phyloP scores from a whole-genome alignment of 805 yeast species.

The Saccharomycopsis sp. region DNA sequence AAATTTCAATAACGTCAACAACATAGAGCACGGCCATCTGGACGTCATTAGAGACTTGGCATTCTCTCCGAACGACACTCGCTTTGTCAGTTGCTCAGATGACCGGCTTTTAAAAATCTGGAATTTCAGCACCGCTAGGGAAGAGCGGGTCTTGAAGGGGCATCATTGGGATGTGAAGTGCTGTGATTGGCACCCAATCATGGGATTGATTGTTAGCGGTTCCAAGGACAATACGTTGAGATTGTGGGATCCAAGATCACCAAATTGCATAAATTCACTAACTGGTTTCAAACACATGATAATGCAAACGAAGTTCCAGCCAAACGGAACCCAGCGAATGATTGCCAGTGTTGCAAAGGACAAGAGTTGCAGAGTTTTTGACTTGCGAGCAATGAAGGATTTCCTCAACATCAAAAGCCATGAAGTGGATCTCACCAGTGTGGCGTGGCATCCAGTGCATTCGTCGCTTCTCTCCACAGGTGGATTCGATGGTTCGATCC shows the following conservation, averaged over 20 bases:
- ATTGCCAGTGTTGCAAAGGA: slow-evolving; percentile 86
- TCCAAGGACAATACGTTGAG: slow-evolving; percentile 91
- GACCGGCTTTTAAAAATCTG: slow-evolving; percentile 86
- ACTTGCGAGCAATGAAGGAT: slow-evolving; percentile 77
- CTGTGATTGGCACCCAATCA: slow-evolving; percentile 91
- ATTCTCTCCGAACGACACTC: slow-evolving; percentile 83
- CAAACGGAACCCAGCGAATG: slow-evolving; percentile 59
- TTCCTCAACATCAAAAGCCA: slow-evolving; percentile 63
- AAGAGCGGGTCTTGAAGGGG: slow-evolving; percentile 73
- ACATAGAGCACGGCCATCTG: slow-evolving; percentile 64
- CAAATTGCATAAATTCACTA: slow-evolving; percentile 64
- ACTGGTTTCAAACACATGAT: slow-evolving; percentile 94
- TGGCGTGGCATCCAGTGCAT: slow-evolving; percentile 91
- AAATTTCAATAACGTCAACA: slow-evolving; percentile 83
- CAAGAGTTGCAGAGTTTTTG: slow-evolving; percentile 79
- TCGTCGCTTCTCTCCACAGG: slow-evolving; percentile 74
- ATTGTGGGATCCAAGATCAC: slow-evolving; percentile 91
- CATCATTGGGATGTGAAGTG: slow-evolving; percentile 99
- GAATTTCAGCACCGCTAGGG: slow-evolving; percentile 84
- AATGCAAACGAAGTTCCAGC: slow-evolving; percentile 78
- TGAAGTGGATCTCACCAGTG: slow-evolving; percentile 75
- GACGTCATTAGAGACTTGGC: slow-evolving; percentile 81
- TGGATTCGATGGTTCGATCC: slow-evolving; percentile 80
- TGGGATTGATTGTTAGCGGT: slow-evolving; percentile 84
- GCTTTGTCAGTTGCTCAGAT: slow-evolving; percentile 90